These are phyloP conservation scores for Daldinia vernicosa DNA, from an alignment of 495 filamentous ascomycete species.

Conservation along the genomic window DNA sequence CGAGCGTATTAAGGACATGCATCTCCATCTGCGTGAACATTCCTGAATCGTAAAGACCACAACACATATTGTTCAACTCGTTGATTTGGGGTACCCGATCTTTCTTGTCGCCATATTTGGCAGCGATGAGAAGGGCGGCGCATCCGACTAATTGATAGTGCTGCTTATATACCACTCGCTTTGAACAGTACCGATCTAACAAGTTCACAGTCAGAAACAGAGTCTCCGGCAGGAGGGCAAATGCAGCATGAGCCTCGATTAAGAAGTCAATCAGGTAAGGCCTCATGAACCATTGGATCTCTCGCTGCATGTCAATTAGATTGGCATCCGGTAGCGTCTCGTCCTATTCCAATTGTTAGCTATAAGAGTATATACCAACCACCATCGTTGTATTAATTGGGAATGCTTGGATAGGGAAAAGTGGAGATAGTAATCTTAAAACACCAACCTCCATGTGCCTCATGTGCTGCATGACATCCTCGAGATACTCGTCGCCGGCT, in stretches of 20 bases:
- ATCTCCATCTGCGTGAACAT: constrained; percentile 99
- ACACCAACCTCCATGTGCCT: constrained; percentile 87
- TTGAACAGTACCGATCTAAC: constrained; percentile 96
- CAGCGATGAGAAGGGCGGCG: constrained; percentile 92
- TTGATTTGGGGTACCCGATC: constrained; percentile 94
- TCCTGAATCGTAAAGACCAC: constrained; percentile 95
- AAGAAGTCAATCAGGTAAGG: constrained; percentile 98
- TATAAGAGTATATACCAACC: background rate
- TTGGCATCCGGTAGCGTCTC: constrained; percentile 94
- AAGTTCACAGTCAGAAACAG: constrained; percentile 96
- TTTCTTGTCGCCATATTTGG: constrained; percentile 99
- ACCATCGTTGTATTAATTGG: background rate
- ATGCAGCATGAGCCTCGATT: constrained; percentile 94
- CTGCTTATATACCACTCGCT: constrained; percentile 97
- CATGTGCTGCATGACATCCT: constrained; percentile 93
- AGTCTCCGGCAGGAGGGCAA: constrained; percentile 92
- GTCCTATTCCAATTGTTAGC: constrained; percentile 59
- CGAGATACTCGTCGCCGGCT: constrained; percentile 86
- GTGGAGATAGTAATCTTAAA: background rate
- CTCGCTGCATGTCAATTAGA: constrained; percentile 97
- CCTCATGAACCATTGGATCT: constrained; percentile 99
- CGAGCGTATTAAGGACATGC: constrained; percentile 98
- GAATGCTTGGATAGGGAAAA: background rate
- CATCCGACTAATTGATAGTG: constrained; percentile 99
- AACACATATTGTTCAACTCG: constrained; percentile 98